Conservation (phyloP, 2,329 filamentous ascomycete genomes). For the Colletotrichum scovillei region DNA sequence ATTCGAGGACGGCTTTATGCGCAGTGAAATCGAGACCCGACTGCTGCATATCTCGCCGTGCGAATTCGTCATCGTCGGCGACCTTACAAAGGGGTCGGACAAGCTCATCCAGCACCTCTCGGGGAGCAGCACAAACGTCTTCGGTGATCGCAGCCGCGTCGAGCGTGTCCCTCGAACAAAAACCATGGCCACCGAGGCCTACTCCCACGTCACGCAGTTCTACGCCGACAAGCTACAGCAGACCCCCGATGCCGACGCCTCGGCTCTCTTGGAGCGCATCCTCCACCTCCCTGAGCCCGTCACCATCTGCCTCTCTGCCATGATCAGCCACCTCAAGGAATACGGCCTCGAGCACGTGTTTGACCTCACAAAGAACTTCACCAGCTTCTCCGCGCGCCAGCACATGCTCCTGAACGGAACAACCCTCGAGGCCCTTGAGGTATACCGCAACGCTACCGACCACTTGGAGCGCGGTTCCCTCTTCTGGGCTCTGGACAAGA, state of each 20-base stretch:
- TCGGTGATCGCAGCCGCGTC: slow-evolving; percentile 89
- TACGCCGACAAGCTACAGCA: slow-evolving; percentile 87
- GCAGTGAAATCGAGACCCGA: slow-evolving; percentile 95
- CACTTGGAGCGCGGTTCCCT: slow-evolving; percentile 86
- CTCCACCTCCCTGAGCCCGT: slow-evolving; percentile 86
- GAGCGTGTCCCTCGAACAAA: slow-evolving; percentile 82
- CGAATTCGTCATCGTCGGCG: slow-evolving; percentile 92
- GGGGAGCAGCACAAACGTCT: slow-evolving; percentile 89
- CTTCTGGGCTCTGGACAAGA: slow-evolving; percentile 96
- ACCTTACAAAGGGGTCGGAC: slow-evolving; percentile 89
- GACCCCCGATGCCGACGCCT: slow-evolving; percentile 50
- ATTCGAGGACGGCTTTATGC: slow-evolving; percentile 98
- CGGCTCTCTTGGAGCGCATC: slow-evolving; percentile 83
- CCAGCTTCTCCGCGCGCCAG: slow-evolving; percentile 91
- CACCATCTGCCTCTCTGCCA: slow-evolving; percentile 91
- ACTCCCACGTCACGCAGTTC: slow-evolving; percentile 91
- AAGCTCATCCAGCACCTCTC: slow-evolving; percentile 93
- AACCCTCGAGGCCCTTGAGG: slow-evolving; percentile 91
- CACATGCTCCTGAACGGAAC: slow-evolving; percentile 98
- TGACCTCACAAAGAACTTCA: slow-evolving; percentile 95
- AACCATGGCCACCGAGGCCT: slow-evolving; percentile 85
- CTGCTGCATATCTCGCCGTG: slow-evolving; percentile 94
- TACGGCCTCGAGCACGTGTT: slow-evolving; percentile 97
- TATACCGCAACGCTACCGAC: slow-evolving; percentile 95
- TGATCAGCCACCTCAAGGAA: slow-evolving; percentile 93